These are phyloP conservation scores for Serendipita indica DNA, from an alignment of 768 basidiomycete genomes.

Conservation along the genomic window DNA sequence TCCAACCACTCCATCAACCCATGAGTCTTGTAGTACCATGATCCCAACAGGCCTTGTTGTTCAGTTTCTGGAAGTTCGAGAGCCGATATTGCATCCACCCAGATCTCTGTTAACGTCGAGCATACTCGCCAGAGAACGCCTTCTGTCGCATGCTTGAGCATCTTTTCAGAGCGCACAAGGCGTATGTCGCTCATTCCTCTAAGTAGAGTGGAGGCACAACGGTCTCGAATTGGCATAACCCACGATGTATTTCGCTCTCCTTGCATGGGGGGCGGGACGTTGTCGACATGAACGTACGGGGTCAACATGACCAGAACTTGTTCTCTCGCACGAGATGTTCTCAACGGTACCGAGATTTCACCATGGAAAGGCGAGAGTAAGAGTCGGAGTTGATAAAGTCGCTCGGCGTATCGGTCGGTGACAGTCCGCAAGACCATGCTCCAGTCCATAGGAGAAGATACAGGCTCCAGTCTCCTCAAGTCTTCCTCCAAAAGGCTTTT, in stretches of 20 bases:
- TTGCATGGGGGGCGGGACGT: background rate
- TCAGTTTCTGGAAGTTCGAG: background rate
- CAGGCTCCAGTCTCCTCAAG: constrained; percentile 3
- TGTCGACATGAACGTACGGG: background rate
- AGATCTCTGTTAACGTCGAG: constrained; percentile 16
- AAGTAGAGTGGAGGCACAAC: background rate
- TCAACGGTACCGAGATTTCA: background rate
- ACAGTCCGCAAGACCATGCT: constrained; percentile 19
- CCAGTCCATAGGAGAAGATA: constrained; percentile 25
- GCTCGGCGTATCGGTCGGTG: constrained; percentile 22
- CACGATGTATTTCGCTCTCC: background rate
- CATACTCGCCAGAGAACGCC: constrained; percentile 17
- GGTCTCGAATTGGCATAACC: background rate
- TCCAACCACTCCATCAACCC: constrained; percentile 18
- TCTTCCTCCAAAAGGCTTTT: constrained; percentile 13
- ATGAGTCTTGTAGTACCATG: constrained; percentile 12
- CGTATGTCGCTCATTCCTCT: background rate
- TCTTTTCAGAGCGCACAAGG: constrained; percentile 12
- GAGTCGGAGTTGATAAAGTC: constrained; percentile 20
- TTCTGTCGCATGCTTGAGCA: constrained; percentile 12
- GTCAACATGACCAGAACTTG: background rate
- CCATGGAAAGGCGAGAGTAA: constrained; percentile 14
- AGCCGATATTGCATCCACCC: constrained; percentile 15
- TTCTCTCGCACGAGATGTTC: background rate
- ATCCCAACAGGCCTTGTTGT: constrained; percentile 6